Conservation (phyloP, 257 asterid species). For the Coffea eugenioides region DNA sequence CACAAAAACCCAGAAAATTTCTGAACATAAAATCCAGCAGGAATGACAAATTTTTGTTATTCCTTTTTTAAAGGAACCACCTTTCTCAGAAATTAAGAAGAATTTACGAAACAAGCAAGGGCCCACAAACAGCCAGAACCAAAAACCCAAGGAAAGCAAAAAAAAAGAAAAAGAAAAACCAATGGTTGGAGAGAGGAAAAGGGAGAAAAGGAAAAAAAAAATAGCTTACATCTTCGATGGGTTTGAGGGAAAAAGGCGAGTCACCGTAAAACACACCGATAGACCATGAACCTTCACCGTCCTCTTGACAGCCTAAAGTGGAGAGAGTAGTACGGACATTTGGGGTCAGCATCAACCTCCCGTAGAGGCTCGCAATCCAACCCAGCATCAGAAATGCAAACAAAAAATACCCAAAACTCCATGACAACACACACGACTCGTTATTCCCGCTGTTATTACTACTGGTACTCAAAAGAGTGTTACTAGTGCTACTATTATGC, state of each 20-base stretch:
- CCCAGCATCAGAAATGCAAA: conserved; percentile 61
- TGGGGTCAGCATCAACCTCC: conserved; percentile 52
- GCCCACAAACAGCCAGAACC: conserved; percentile 13
- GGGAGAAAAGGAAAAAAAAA: background rate
- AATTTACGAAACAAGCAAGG: background rate
- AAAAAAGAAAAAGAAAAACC: background rate
- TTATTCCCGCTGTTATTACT: conserved; percentile 2
- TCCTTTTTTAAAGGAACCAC: background rate
- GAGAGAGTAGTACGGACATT: conserved; percentile 58
- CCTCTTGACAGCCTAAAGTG: conserved; percentile 62
- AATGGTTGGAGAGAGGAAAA: background rate
- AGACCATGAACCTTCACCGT: conserved; percentile 94
- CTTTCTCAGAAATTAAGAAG: background rate
- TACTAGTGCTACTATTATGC: conserved; percentile 11
- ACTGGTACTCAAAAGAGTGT: background rate
- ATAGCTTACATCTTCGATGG: conserved; percentile 77
- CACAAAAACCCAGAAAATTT: background rate
- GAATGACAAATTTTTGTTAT: background rate
- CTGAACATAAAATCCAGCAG: background rate
- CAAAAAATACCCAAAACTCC: conserved; percentile 56
- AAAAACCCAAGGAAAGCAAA: background rate
- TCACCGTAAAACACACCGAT: conserved; percentile 86
- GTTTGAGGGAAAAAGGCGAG: conserved; percentile 86
- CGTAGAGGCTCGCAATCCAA: conserved; percentile 63
- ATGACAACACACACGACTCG: conserved; percentile 24